Evolutionary conservation across 495 filamentous ascomycete genomes (phyloP).

Genomic region (Elasticomyces elasticus): DNA sequence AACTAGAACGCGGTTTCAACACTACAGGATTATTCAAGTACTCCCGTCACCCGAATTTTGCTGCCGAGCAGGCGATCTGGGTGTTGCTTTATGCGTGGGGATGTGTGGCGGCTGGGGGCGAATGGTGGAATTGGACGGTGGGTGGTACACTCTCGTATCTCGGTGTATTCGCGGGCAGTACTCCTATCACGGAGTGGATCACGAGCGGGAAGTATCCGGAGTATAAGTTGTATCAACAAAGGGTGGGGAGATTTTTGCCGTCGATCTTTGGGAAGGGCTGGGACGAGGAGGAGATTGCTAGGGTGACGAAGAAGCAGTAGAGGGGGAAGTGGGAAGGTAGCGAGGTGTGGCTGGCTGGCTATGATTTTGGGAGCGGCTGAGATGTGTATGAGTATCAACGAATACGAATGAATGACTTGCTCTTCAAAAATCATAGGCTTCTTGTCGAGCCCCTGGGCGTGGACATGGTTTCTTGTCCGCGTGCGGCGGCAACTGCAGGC

Average conservation of each 20-base stretch:
- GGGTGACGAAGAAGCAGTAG: slow-evolving; percentile 1
- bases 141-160: slow-evolving; percentile 61
- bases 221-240: slow-evolving; percentile 73
- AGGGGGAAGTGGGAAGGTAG: slow-evolving; percentile 10
- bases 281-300: slow-evolving; percentile 15
- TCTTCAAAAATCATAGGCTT: too few relatives aligned
- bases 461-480: too few relatives aligned
- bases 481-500: too few relatives aligned
- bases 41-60: slow-evolving; percentile 88
- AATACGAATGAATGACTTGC: too few relatives aligned
- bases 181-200: slow-evolving; percentile 75
- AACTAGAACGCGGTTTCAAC: slow-evolving; percentile 86
- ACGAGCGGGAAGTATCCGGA: slow-evolving; percentile 75
- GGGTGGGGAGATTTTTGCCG: slow-evolving; percentile 75
- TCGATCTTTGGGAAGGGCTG: slow-evolving; percentile 35
- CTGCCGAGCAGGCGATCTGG: slow-evolving; percentile 89
- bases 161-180: slow-evolving; percentile 78
- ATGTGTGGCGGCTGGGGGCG: slow-evolving; percentile 59
- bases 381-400: too few relatives aligned
- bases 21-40: slow-evolving; percentile 76
- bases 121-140: slow-evolving; percentile 66
- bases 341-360: not conserved
- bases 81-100: slow-evolving; percentile 76
- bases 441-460: too few relatives aligned
- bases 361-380: too few relatives aligned